Evolutionary conservation across 257 asterid species (phyloP).

Genomic region (Eustoma russellianum): DNA sequence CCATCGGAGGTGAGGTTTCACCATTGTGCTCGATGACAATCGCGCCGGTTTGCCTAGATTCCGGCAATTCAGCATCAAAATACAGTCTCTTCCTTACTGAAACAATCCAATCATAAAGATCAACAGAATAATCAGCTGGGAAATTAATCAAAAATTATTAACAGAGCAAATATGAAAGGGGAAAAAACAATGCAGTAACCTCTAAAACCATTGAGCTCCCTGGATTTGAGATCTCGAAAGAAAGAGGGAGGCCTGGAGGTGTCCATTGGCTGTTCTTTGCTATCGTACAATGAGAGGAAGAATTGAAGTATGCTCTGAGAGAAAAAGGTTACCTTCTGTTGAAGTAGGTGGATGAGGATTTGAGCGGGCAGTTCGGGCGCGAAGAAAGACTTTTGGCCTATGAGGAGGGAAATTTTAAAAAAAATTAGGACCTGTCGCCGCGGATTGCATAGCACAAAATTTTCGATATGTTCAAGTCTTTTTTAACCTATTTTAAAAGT

Average conservation of each 20-base stretch:
- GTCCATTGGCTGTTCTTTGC: conserved; percentile 26
- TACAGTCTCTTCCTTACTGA: conserved; percentile 65
- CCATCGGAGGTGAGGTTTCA: conserved; percentile 74
- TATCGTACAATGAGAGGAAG: background rate
- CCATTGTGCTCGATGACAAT: conserved; percentile 56
- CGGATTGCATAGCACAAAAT: too few species aligned
- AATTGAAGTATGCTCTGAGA: too few species aligned
- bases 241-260: conserved; percentile 37
- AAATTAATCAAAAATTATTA: background rate
- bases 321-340: background rate
- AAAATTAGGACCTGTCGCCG: background rate
- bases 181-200: conserved; percentile 28
- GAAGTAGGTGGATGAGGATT: too few species aligned
- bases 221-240: conserved; percentile 56
- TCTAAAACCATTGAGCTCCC: conserved; percentile 81
- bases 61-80: conserved; percentile 19
- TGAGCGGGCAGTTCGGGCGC: conserved; percentile 15
- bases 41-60: conserved; percentile 48
- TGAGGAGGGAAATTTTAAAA: conserved; percentile 12
- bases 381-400: too few species aligned
- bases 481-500: too few species aligned
- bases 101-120: background rate
- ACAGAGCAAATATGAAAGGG: background rate
- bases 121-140: background rate
- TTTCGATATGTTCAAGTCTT: too few species aligned